Percentiles rank a stretch among this genome's conserved stretches.
These are phyloP conservation scores for Letharia columbiana DNA, from an alignment of 495 filamentous ascomycete genomes.

Conservation along the genomic window DNA sequence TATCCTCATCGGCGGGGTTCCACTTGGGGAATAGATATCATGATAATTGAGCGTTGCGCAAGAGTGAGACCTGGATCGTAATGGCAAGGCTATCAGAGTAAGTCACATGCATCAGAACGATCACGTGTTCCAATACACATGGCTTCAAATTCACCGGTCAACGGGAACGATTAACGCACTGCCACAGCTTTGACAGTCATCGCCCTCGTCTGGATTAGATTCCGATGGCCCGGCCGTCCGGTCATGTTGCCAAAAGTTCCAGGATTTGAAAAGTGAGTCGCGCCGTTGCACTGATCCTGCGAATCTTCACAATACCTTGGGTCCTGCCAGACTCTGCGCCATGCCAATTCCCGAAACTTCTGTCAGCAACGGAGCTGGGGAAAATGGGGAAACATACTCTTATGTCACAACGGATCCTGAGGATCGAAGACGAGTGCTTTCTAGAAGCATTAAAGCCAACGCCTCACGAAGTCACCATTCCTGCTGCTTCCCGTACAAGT, in stretches of 20 bases:
- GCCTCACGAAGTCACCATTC: background rate
- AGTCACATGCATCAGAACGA: background rate
- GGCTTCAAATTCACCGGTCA: background rate
- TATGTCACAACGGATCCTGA: background rate
- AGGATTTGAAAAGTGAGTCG: background rate
- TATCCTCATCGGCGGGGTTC: background rate
- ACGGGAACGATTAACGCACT: background rate
- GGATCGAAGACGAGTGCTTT: background rate
- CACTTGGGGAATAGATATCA: background rate
- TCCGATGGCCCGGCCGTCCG: background rate
- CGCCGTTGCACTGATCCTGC: background rate
- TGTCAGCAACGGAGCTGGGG: background rate
- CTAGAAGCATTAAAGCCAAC: background rate
- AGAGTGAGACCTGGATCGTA: background rate
- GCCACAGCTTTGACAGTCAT: slow-evolving; percentile 4
- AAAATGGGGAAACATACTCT: background rate
- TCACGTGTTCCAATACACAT: background rate
- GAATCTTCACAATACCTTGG: background rate
- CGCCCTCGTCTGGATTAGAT: background rate
- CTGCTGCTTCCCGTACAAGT: background rate
- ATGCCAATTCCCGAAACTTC: background rate
- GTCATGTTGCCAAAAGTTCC: background rate
- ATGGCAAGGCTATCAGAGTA: background rate
- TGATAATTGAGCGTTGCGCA: background rate
- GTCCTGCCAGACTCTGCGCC: slow-evolving; percentile 1